Evolutionary conservation across 257 asterid genomes (phyloP).

Genomic region (Nicotiana benthamiana): DNA sequence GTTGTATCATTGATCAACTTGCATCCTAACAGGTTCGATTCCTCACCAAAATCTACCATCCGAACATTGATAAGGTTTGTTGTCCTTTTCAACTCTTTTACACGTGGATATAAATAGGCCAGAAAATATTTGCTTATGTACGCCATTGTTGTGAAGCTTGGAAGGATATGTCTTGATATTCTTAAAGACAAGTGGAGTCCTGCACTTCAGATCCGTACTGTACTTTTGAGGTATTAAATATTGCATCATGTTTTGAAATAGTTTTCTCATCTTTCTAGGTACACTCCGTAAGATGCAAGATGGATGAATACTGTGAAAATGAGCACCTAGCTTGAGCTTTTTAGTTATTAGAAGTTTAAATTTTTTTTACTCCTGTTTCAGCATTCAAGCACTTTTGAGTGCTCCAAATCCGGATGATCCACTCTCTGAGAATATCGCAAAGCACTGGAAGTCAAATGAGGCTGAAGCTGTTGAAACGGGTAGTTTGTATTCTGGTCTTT

Average conservation of each 20-base stretch:
- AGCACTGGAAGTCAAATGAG: conserved; percentile 97
- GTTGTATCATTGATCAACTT: not conserved
- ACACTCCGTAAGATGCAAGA: not conserved
- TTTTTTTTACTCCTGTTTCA: conserved; percentile 4
- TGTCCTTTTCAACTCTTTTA: not conserved
- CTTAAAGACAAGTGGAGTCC: conserved; percentile 99
- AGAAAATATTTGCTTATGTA: not conserved
- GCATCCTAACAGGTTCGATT: conserved; percentile 69
- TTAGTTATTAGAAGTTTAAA: not conserved
- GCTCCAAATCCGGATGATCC: conserved; percentile 99
- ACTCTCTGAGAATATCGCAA: conserved; percentile 95
- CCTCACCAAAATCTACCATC: conserved; percentile 98
- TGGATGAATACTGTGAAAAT: not conserved
- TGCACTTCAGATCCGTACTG: conserved; percentile 99
- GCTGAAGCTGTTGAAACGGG: conserved; percentile 99
- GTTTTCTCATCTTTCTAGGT: not conserved
- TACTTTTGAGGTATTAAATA: conserved; percentile 68
- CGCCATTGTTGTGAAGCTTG: conserved; percentile 55
- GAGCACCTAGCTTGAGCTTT: not conserved
- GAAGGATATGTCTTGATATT: conserved; percentile 97
- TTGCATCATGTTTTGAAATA: not conserved
- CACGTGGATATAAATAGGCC: not conserved
- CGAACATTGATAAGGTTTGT: conserved; percentile 97
- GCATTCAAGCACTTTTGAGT: conserved; percentile 99
- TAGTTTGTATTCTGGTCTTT: conserved; percentile 8